Conservation (phyloP, 1,284 basidiomycete species). For the Cutaneotrichosporon sp. region DNA sequence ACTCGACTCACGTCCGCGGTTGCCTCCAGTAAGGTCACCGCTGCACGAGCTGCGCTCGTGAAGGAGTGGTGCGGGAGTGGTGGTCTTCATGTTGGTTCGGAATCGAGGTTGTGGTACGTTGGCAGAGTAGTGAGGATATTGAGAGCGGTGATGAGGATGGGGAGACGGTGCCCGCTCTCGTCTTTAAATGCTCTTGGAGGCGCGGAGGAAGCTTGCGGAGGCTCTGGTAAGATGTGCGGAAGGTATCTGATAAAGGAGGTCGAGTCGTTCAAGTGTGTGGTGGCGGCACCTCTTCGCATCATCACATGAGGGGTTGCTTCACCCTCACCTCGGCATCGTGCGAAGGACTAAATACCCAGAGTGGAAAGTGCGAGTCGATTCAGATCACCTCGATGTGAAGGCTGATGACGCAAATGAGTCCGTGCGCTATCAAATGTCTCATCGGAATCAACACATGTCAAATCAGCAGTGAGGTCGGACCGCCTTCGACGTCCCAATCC, state of each 20-base stretch:
- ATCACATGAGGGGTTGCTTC: background rate
- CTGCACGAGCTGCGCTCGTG: background rate
- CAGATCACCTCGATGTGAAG: background rate
- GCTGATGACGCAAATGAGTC: background rate
- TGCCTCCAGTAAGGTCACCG: background rate
- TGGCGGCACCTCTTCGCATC: background rate
- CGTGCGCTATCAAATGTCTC: background rate
- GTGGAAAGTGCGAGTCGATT: background rate
- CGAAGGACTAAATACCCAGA: background rate
- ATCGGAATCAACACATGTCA: background rate
- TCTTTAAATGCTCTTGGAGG: background rate
- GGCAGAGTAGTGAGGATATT: background rate
- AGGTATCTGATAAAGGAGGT: background rate
- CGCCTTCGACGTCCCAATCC: no score
- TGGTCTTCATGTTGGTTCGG: background rate
- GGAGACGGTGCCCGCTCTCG: background rate
- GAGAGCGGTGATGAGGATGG: background rate
- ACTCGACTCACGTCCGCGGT: constrained; percentile 1
- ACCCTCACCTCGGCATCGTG: background rate
- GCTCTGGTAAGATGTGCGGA: background rate
- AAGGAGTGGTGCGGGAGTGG: background rate
- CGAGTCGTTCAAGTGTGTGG: background rate
- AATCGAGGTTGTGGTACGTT: no score
- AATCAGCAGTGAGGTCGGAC: background rate
- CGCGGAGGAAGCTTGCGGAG: background rate